Evolutionary conservation across 2,329 filamentous ascomycete species (phyloP).

Genomic region (Aspergillus hortae): DNA sequence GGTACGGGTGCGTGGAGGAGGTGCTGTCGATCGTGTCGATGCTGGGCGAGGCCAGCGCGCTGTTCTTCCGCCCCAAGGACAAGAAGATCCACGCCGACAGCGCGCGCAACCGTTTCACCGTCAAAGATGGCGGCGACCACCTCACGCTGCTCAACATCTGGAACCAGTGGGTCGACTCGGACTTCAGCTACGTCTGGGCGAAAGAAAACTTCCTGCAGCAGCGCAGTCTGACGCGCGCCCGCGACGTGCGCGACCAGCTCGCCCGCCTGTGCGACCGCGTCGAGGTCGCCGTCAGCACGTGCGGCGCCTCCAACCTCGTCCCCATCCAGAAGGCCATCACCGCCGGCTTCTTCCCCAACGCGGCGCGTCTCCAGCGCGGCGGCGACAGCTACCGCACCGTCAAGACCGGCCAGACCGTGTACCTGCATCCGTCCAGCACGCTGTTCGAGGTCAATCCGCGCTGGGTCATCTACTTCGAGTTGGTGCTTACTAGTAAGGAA

Average conservation of each 20-base stretch:
- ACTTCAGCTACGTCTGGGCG: conserved; percentile 83
- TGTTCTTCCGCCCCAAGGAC: conserved; percentile 95
- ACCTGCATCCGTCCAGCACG: conserved; percentile 84
- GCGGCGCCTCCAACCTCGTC: conserved; percentile 66
- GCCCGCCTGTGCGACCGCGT: conserved; percentile 89
- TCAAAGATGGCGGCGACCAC: conserved; percentile 89
- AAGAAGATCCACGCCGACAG: conserved; percentile 96
- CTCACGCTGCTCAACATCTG: conserved; percentile 86
- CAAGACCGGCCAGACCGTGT: conserved; percentile 84
- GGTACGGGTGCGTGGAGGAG: conserved; percentile 90
- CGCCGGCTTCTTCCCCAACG: conserved; percentile 91
- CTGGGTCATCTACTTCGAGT: conserved; percentile 80
- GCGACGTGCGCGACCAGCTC: conserved; percentile 90
- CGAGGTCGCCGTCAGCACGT: conserved; percentile 68
- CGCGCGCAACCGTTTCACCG: conserved; percentile 80
- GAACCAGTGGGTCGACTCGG: conserved; percentile 91
- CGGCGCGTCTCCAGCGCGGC: conserved; percentile 74
- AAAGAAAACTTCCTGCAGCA: conserved; percentile 94
- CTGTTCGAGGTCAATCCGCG: conserved; percentile 76
- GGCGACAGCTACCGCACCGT: conserved; percentile 88
- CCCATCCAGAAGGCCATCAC: conserved; percentile 86
- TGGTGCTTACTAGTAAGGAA: conserved; percentile 92
- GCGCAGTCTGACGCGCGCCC: conserved; percentile 78
- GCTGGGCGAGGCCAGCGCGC: conserved; percentile 79
- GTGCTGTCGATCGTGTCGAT: conserved; percentile 91